phyloP scores from a whole-genome alignment of 2,329 filamentous ascomycete species.

The Penicillium sp. region DNA sequence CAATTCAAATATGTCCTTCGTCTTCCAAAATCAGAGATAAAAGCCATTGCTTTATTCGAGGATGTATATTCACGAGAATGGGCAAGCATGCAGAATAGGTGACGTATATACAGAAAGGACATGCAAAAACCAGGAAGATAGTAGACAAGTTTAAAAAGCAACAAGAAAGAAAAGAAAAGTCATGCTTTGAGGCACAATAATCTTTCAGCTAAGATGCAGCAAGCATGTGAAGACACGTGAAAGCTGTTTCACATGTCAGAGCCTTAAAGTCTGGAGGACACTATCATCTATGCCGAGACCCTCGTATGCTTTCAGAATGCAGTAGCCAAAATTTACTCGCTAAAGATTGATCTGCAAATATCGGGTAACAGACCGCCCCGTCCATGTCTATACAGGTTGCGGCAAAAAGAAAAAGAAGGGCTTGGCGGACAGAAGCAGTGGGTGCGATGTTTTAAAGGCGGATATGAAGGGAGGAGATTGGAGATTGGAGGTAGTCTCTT shows the following conservation, averaged over 20 bases:
- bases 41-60: not conserved
- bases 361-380: conserved; percentile 3
- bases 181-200: not conserved
- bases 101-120: conserved; percentile 9
- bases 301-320: conserved; percentile 15
- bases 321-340: conserved; percentile 17
- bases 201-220: not conserved
- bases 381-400: conserved; percentile 23
- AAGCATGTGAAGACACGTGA: conserved; percentile 7
- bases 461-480: not conserved
- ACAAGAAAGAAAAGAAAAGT: not conserved
- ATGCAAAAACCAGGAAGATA: conserved; percentile 4
- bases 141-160: conserved; percentile 1
- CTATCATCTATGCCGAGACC: conserved; percentile 22
- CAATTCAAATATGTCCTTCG: not conserved
- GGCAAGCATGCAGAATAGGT: conserved; percentile 1
- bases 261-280: conserved; percentile 8
- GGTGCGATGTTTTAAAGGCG: not conserved
- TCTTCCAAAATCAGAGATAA: not conserved
- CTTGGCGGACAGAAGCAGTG: conserved; percentile 1
- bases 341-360: conserved; percentile 16
- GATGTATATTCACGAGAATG: conserved; percentile 1
- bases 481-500: not conserved
- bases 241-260: conserved; percentile 21
- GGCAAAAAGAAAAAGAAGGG: conserved; percentile 3